phyloP scores from a whole-genome alignment of 495 filamentous ascomycete species.

The Tuber borchii region DNA sequence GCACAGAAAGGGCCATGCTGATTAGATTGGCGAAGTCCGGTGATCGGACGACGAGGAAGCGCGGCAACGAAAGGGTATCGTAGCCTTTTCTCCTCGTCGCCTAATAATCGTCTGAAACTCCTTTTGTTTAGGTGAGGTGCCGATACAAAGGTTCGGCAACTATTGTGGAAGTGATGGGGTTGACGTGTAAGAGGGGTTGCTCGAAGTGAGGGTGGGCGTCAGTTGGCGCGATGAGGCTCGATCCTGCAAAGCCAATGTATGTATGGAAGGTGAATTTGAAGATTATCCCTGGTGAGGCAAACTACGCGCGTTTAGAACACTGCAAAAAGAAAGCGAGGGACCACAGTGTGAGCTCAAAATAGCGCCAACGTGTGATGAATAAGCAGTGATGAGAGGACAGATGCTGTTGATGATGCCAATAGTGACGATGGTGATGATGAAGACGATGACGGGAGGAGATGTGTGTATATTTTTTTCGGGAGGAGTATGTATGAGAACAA shows the following conservation, averaged over 20 bases:
- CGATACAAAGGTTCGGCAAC: slow-evolving; percentile 26
- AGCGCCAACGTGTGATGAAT: slow-evolving; percentile 27
- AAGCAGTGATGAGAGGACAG: slow-evolving; percentile 19
- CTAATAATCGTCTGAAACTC: slow-evolving; percentile 26
- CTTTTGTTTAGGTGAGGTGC: slow-evolving; percentile 19
- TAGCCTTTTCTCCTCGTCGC: slow-evolving; percentile 39
- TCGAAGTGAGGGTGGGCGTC: slow-evolving; percentile 31
- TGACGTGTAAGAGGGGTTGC: slow-evolving; percentile 13
- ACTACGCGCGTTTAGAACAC: slow-evolving; percentile 36
- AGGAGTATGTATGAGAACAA: slow-evolving; percentile 17
- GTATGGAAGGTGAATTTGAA: slow-evolving; percentile 26
- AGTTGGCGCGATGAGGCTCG: slow-evolving; percentile 37
- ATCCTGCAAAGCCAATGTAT: slow-evolving; percentile 24
- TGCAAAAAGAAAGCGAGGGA: slow-evolving; percentile 15
- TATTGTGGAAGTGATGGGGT: slow-evolving; percentile 36
- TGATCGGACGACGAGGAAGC: slow-evolving; percentile 37
- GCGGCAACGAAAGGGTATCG: slow-evolving; percentile 30
- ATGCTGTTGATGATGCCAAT: slow-evolving; percentile 28
- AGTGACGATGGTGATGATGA: slow-evolving; percentile 28
- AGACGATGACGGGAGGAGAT: slow-evolving; percentile 20
- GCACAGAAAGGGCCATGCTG: slow-evolving; percentile 77
- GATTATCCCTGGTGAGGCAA: slow-evolving; percentile 34
- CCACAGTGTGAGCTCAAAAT: slow-evolving; percentile 14
- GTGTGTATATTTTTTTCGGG: slow-evolving; percentile 26
- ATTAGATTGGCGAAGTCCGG: slow-evolving; percentile 14